A percentile compares a stretch with the other conserved stretches of the same genome.
Conservation (phyloP, 331 rosid genomes). For the Malus hybrid region DNA sequence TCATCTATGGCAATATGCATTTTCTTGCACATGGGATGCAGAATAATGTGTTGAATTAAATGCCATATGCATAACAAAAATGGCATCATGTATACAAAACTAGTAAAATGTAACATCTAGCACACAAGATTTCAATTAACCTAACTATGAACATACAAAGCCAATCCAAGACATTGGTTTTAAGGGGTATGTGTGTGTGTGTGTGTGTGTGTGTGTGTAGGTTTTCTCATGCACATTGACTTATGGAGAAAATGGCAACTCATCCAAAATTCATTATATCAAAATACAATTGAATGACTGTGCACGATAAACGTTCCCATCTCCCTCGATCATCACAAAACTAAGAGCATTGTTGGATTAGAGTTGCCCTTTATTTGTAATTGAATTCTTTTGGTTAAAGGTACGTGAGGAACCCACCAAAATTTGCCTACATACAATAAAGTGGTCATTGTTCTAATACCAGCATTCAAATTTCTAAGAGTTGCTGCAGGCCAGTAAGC, state of each 20-base stretch:
- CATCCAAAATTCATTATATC: background rate
- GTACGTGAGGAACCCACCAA: too few species aligned
- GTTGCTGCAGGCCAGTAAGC: background rate
- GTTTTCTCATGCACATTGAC: background rate
- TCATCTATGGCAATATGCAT: background rate
- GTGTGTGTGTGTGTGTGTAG: too few species aligned
- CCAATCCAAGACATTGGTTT: background rate
- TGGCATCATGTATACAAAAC: background rate
- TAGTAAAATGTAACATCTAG: background rate
- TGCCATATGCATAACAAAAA: background rate
- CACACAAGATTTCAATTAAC: background rate
- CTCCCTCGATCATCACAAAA: too few species aligned
- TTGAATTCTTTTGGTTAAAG: background rate
- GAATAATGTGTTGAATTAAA: background rate
- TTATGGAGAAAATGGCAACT: background rate
- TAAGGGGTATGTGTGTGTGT: too few species aligned
- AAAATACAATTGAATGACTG: too few species aligned
- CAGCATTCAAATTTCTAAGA: background rate
- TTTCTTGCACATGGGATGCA: background rate
- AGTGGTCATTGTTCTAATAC: background rate
- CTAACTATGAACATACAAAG: background rate
- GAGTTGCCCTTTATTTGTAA: too few species aligned
- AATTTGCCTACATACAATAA: background rate
- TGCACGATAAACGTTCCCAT: too few species aligned
- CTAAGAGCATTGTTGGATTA: rapidly evolving